Evolutionary conservation across 2,329 filamentous ascomycete species (phyloP).

Genomic region (Aspergillus aculeatus): DNA sequence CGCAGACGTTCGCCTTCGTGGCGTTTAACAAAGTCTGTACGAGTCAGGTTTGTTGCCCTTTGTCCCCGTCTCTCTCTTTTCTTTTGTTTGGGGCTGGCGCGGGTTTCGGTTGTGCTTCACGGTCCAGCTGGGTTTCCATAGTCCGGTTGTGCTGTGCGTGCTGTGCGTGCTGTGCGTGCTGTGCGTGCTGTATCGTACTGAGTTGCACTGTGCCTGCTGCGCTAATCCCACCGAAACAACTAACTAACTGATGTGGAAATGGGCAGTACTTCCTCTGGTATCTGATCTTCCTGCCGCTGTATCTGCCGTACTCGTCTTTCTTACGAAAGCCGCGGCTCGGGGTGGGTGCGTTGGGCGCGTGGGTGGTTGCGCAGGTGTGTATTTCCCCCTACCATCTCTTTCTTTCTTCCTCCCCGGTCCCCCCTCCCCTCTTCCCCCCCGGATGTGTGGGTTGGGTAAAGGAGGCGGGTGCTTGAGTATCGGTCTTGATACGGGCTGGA

Average conservation of each 20-base stretch:
- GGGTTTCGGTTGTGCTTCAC: too few species aligned
- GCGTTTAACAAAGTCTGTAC: constrained; percentile 99
- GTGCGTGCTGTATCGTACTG: too few species aligned
- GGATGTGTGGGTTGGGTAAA: too few species aligned
- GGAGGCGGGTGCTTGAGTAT: too few species aligned
- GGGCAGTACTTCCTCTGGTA: constrained; percentile 96
- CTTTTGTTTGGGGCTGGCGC: too few species aligned
- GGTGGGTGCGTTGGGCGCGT: constrained; percentile 60
- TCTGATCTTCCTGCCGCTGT: constrained; percentile 86
- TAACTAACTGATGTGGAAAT: not conserved
- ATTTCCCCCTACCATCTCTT: not conserved
- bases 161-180: too few species aligned
- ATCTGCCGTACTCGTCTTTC: constrained; percentile 77
- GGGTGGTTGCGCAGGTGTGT: constrained; percentile 63
- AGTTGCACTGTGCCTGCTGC: too few species aligned
- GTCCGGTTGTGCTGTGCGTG: too few species aligned
- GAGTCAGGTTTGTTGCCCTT: constrained; percentile 68
- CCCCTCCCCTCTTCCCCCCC: not conserved
- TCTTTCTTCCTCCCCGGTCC: too few species aligned
- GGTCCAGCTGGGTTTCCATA: too few species aligned
- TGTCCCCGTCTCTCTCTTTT: not conserved
- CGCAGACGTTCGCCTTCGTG: constrained; percentile 95
- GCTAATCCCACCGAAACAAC: not conserved
- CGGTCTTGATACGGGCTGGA: not conserved
- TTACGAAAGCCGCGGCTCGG: constrained; percentile 62